A percentile compares a stretch with the other conserved stretches of the same genome.
Conservation (phyloP, 2,329 filamentous ascomycete genomes). For the Microsporum ferrugineum region DNA sequence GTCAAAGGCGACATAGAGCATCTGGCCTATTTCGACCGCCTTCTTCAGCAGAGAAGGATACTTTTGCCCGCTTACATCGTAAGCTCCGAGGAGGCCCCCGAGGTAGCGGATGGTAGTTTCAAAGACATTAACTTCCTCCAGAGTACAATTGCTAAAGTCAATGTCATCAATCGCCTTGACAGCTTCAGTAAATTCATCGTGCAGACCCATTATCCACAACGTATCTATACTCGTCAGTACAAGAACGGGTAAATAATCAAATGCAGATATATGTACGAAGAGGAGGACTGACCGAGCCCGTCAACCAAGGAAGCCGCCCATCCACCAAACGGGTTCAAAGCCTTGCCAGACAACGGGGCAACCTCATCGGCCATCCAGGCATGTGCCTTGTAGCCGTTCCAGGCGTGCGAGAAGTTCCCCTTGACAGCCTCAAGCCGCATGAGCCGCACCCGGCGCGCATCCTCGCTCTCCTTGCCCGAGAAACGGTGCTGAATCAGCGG, state of each 20-base stretch:
- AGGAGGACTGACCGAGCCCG: slow-evolving; percentile 17
- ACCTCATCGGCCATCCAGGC: slow-evolving; percentile 57
- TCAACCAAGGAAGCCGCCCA: slow-evolving; percentile 52
- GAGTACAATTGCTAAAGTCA: slow-evolving; percentile 39
- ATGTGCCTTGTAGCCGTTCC: slow-evolving; percentile 48
- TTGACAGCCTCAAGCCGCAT: slow-evolving; percentile 31
- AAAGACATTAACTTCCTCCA: slow-evolving; percentile 33
- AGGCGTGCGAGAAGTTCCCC: slow-evolving; percentile 44
- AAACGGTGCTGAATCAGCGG: slow-evolving; percentile 5
- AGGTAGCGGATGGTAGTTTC: slow-evolving; percentile 44
- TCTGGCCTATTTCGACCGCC: slow-evolving; percentile 43
- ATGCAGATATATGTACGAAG: background rate
- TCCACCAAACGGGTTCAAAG: slow-evolving; percentile 50
- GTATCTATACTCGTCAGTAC: slow-evolving; percentile 40
- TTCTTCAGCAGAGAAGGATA: slow-evolving; percentile 40
- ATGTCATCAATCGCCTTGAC: slow-evolving; percentile 41
- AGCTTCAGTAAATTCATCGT: slow-evolving; percentile 46
- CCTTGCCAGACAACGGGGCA: slow-evolving; percentile 43
- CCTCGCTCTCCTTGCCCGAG: background rate
- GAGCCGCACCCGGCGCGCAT: background rate
- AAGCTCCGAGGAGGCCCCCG: slow-evolving; percentile 43
- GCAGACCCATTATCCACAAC: slow-evolving; percentile 50
- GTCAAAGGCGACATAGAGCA: slow-evolving; percentile 39
- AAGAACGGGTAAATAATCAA: background rate
- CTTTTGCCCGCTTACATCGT: slow-evolving; percentile 37